phyloP scores from a whole-genome alignment of 2,329 filamentous ascomycete genomes.

The Fusarium globosum region DNA sequence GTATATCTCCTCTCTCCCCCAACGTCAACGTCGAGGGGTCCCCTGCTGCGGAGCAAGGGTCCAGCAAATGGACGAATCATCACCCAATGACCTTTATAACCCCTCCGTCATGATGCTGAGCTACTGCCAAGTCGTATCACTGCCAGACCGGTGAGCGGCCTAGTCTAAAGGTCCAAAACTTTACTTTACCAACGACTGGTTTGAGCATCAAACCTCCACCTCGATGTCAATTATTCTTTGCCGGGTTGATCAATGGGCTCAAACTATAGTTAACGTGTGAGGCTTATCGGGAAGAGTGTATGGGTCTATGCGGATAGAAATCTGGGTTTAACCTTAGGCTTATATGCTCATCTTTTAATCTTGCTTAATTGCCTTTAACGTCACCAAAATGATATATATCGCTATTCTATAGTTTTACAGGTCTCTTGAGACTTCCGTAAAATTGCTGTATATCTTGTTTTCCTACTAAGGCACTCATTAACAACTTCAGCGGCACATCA shows the following conservation, averaged over 20 bases:
- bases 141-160: constrained; percentile 10
- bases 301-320: not conserved
- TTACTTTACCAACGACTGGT: not conserved
- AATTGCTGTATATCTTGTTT: too few species aligned
- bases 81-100: constrained; percentile 2
- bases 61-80: constrained; percentile 17
- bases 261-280: not conserved
- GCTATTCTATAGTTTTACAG: not conserved
- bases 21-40: constrained; percentile 1
- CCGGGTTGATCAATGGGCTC: not conserved
- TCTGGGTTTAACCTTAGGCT: not conserved
- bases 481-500: not conserved
- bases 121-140: constrained; percentile 5
- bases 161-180: not conserved
- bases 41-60: constrained; percentile 29
- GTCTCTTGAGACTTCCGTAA: not conserved
- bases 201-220: not conserved
- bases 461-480: not conserved
- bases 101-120: constrained; percentile 31
- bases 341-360: not conserved
- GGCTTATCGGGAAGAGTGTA: not conserved
- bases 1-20: constrained; percentile 3
- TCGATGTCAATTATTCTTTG: not conserved
- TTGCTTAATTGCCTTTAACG: not conserved
- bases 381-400: too few species aligned